phyloP scores from a whole-genome alignment of 768 basidiomycete genomes.

The Phallus indusiatus region DNA sequence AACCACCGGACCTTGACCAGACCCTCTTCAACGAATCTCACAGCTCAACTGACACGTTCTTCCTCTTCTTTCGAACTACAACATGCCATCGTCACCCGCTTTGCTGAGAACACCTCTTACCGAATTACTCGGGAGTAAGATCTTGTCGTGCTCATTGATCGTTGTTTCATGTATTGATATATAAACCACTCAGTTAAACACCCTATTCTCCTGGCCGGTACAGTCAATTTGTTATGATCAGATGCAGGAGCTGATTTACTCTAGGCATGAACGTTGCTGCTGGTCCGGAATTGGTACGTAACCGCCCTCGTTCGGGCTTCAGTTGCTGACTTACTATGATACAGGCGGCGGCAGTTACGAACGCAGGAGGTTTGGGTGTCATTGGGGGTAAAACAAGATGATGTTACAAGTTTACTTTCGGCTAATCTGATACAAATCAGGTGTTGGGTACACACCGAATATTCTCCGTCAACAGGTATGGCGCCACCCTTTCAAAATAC shows the following conservation, averaged over 20 bases:
- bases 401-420: neutral
- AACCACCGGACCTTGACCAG: no score
- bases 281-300: constrained; percentile 59
- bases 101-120: constrained; percentile 78
- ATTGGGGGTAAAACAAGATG: constrained; percentile 55
- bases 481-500: constrained; percentile 13
- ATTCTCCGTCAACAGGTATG: constrained; percentile 67
- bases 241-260: constrained; percentile 26
- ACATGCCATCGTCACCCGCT: constrained; percentile 19
- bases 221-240: neutral
- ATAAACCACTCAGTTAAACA: constrained; percentile 45
- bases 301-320: neutral
- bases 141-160: neutral
- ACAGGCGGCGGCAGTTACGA: constrained; percentile 81
- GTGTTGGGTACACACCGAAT: constrained; percentile 73
- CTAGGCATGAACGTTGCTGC: constrained; percentile 58
- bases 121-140: constrained; percentile 58
- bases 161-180: neutral
- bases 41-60: no score
- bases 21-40: no score
- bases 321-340: constrained; percentile 19
- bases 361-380: constrained; percentile 88
- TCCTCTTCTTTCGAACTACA: no score
- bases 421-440: neutral
- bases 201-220: constrained; percentile 77